Conservation (phyloP, 768 basidiomycete species). For the Podaxis sp. region DNA sequence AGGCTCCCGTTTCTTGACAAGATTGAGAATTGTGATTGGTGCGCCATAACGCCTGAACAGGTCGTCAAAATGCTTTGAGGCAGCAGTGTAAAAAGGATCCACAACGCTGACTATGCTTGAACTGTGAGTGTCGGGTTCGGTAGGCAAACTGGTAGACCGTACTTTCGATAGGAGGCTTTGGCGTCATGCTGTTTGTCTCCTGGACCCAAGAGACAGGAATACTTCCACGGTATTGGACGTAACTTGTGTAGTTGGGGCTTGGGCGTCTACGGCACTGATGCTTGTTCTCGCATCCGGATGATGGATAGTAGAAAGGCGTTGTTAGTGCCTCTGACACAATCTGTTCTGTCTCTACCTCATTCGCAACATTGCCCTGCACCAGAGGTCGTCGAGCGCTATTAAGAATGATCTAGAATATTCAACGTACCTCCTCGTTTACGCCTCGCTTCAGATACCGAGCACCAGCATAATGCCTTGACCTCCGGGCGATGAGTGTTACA, state of each 20-base stretch:
- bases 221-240: constrained; percentile 95
- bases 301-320: constrained; percentile 84
- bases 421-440: constrained; percentile 82
- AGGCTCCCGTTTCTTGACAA: constrained; percentile 85
- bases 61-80: constrained; percentile 90
- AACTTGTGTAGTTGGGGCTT: constrained; percentile 90
- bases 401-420: not conserved
- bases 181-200: constrained; percentile 86
- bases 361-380: constrained; percentile 90
- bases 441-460: constrained; percentile 93
- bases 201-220: constrained; percentile 98
- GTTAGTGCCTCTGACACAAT: constrained; percentile 90
- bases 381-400: not conserved
- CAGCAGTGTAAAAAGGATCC: constrained; percentile 94
- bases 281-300: constrained; percentile 32
- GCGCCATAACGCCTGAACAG: constrained; percentile 88
- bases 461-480: constrained; percentile 94
- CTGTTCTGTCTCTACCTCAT: constrained; percentile 99
- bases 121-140: not conserved
- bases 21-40: constrained; percentile 87
- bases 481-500: constrained; percentile 90
- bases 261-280: constrained; percentile 46
- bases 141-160: constrained; percentile 25
- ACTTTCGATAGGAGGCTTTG: constrained; percentile 97
- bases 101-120: constrained; percentile 73